Evolutionary conservation across 148 eudicot species (phyloP), one percentile per base, ranked within the genome.

Genomic region (Chenopodium suecicum): DNA sequence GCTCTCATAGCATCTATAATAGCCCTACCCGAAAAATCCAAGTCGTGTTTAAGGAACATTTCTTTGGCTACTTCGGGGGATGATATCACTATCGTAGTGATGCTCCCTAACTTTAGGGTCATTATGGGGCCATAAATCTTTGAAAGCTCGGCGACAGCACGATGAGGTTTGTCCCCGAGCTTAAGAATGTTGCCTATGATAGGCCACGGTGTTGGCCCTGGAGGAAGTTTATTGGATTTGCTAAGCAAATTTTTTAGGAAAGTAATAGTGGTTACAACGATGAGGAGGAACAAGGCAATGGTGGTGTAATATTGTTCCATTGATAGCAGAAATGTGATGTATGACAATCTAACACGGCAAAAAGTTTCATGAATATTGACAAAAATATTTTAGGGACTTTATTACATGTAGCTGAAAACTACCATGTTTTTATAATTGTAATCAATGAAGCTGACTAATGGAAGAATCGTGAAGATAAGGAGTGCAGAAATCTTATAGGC

Each of bases 141-240:
- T 29, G 87, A 78, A 1, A 88, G 87, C 9, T 56, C 47, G 58
- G 90, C 72, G 0, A 90, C 77, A 8, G 88, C 85, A 2, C 4
- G 83, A 64, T 90, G 86, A 71, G 93, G 87, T 29, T 75, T 84
- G 14, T 74, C 52, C 23, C 88, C 89, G 25, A 90, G 88, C 37
- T 78, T 62, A 67, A 81, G 81, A 34, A 90, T 81, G 83, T 81
- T 86, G 72, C 93, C 93, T 71, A 88, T 81, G 63, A 88, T 81
- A 2, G 93, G 89, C 80, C 86, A 80, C 10, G 84, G 86, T 14
- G 47, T 65, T 13, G 92, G 92, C 0, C 91, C 90, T 2, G 91
- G 93, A 5, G 91, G 89, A 20, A 84, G 83, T 16, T 74, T 12
- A 50, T 50, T 75, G 41, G 69, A 46, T 17, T 37, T 46, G 22